Evolutionary conservation across 257 asterid genomes (phyloP), one percentile per base, ranked within the genome.

Genomic region (Marsdenia floribunda): DNA sequence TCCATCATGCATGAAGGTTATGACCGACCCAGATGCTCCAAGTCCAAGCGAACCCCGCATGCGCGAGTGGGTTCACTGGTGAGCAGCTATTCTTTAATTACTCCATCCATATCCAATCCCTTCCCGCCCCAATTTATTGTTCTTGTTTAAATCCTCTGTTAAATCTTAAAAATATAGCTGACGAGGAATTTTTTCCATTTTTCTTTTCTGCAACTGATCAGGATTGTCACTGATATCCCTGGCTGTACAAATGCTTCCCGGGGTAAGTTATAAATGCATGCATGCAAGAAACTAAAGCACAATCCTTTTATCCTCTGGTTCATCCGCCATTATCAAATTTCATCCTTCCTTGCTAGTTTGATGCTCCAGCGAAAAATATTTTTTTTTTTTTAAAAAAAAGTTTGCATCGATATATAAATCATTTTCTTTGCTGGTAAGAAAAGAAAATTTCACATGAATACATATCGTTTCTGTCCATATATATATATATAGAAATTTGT

Each of bases 1-100:
- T 40, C 46, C 46, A 40, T 40, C 46, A 5, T 15, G 18, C 7
- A 3, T 64, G 61, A 22, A 88, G 92, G 92, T 90, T 60, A 89
- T 90, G 96, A 83, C 86, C 0, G 97, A 90, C 71, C 97, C 97
- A 6, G 96, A 90, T 83, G 93, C 96, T 60, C 96, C 97, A 0
- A 90, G 96, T 74, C 97, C 97, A 0, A 90, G 97, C 33, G 96
- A 90, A 59, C 97, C 97, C 40, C 78, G n/a, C 76, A 69, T 83
- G 86, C 78, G 91, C 44, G 97, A 90, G 75, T 89, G 81, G 88
- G 81, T 84, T 49, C 93, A 89, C 40, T 90, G 97, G 95, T 89
- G 11, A 80, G 82, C 26, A 29, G 33, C 33, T 29, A 29, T 22
- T 53, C 49, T 10, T 4, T n/a, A n/a, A n/a, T n/a, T 6, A 37